These are phyloP conservation scores for Zygotorulaspora florentina DNA, from an alignment of 805 yeast genomes.

Conservation along the genomic window DNA sequence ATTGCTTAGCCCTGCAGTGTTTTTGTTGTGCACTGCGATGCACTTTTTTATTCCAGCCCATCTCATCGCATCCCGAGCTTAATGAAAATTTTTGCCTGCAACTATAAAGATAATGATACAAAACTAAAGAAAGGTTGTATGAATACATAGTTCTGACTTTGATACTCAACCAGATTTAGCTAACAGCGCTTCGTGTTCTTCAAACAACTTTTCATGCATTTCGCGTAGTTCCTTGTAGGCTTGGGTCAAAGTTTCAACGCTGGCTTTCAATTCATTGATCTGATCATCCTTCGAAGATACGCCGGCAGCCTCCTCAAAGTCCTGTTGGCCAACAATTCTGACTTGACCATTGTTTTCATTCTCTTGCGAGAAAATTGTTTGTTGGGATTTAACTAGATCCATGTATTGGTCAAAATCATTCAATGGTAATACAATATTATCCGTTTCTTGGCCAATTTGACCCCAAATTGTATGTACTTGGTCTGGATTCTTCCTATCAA, in stretches of 20 bases:
- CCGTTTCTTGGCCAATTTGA: slow-evolving; percentile 29
- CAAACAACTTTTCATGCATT: slow-evolving; percentile 55
- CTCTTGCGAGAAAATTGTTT: slow-evolving; percentile 45
- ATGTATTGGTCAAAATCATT: slow-evolving; percentile 48
- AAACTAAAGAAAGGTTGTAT: slow-evolving; percentile 14
- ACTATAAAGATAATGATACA: slow-evolving; percentile 34
- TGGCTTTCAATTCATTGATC: slow-evolving; percentile 40
- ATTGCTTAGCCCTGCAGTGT: not conserved
- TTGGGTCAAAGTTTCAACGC: slow-evolving; percentile 47
- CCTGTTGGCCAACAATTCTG: slow-evolving; percentile 16
- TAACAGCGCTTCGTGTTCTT: slow-evolving; percentile 43
- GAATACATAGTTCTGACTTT: not conserved
- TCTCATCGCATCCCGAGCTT: not conserved
- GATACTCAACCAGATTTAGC: slow-evolving; percentile 2
- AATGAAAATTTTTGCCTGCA: slow-evolving; percentile 4
- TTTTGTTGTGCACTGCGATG: slow-evolving; percentile 1
- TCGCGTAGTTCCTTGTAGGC: slow-evolving; percentile 58
- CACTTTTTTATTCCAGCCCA: slow-evolving; percentile 3
- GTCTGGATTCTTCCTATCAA: slow-evolving; percentile 35
- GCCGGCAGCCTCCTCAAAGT: slow-evolving; percentile 5
- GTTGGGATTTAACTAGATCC: slow-evolving; percentile 46
- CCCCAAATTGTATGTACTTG: slow-evolving; percentile 43
- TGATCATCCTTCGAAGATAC: slow-evolving; percentile 27
- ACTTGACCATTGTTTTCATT: slow-evolving; percentile 38
- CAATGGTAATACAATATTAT: slow-evolving; percentile 20